Percentiles rank a stretch among this genome's conserved stretches.
Evolutionary conservation across 352 stramenopile genomes (phyloP).

Genomic region (Blastocystis hominis): DNA sequence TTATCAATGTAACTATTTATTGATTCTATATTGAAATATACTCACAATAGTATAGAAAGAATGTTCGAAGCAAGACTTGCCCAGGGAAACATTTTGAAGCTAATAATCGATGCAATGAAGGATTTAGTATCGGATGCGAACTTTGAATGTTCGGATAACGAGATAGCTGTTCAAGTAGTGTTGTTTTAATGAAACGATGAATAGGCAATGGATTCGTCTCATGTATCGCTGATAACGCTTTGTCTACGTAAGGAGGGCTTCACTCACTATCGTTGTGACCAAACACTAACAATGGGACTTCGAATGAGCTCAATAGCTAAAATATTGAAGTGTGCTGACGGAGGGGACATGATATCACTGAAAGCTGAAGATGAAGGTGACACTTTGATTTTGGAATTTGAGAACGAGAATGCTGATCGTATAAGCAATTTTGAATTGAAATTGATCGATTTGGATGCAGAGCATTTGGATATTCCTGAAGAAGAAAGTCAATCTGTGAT

Average conservation of each 20-base stretch:
- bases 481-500: constrained; percentile 85
- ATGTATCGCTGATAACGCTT: constrained; percentile 92
- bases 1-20: too few relatives aligned
- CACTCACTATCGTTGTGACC: constrained; percentile 95
- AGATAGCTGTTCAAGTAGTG: constrained; percentile 72
- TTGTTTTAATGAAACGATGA: constrained; percentile 17
- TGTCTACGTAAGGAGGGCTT: too few relatives aligned
- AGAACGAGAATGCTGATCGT: constrained; percentile 79
- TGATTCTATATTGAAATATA: too few relatives aligned
- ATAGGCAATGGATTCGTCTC: constrained; percentile 96
- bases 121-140: constrained; percentile 97
- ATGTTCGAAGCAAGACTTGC: constrained; percentile 97
- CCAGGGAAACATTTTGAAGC: constrained; percentile 90
- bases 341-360: constrained; percentile 91
- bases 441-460: constrained; percentile 97
- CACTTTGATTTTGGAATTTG: constrained; percentile 91
- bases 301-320: constrained; percentile 93
- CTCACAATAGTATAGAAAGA: constrained; percentile 2
- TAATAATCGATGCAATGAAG: constrained; percentile 97
- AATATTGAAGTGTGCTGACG: constrained; percentile 97
- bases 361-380: constrained; percentile 93
- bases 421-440: constrained; percentile 94
- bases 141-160: constrained; percentile 83
- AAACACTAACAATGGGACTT: constrained; percentile 87
- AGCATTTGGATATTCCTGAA: too few relatives aligned